Percentiles rank a stretch among this genome's conserved stretches.
phyloP scores from a whole-genome alignment of 2,329 filamentous ascomycete genomes.

The Tothia fuscella region DNA sequence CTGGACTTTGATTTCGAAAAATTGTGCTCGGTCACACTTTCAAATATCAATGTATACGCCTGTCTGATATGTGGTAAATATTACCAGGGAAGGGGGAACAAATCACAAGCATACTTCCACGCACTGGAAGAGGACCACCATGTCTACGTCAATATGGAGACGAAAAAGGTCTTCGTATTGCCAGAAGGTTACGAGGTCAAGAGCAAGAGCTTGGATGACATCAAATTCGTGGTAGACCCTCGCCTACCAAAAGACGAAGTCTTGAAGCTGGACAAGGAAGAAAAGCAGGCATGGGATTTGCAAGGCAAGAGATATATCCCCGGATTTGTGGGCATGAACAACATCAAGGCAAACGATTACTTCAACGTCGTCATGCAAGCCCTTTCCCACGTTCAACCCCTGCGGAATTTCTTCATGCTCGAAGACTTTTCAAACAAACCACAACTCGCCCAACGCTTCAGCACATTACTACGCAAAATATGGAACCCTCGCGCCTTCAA shows the following conservation, averaged over 20 bases:
- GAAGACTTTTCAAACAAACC: conserved; percentile 63
- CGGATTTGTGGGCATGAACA: conserved; percentile 97
- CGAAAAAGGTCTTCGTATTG: conserved; percentile 79
- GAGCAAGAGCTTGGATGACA: conserved; percentile 89
- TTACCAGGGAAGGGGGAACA: conserved; percentile 84
- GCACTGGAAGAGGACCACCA: conserved; percentile 90
- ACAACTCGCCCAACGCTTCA: conserved; percentile 78
- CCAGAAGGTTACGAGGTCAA: conserved; percentile 96
- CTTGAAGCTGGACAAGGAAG: conserved; percentile 58
- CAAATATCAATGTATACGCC: conserved; percentile 97
- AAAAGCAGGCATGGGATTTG: conserved; percentile 60
- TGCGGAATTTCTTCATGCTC: conserved; percentile 85
- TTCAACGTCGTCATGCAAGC: conserved; percentile 91
- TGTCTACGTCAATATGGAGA: conserved; percentile 96
- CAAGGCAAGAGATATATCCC: conserved; percentile 77
- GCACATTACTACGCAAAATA: conserved; percentile 85
- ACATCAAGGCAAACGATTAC: conserved; percentile 99
- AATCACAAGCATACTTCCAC: conserved; percentile 96
- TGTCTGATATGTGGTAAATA: conserved; percentile 97
- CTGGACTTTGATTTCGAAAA: conserved; percentile 99
- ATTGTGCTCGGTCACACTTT: conserved; percentile 87
- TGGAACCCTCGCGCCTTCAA: conserved; percentile 98
- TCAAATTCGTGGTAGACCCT: conserved; percentile 95
- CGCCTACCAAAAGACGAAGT: conserved; percentile 73
- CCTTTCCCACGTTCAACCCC: conserved; percentile 74